phyloP scores from a whole-genome alignment of 371 early-diverging fungal genomes.

The Apophysomyces ossiformis region DNA sequence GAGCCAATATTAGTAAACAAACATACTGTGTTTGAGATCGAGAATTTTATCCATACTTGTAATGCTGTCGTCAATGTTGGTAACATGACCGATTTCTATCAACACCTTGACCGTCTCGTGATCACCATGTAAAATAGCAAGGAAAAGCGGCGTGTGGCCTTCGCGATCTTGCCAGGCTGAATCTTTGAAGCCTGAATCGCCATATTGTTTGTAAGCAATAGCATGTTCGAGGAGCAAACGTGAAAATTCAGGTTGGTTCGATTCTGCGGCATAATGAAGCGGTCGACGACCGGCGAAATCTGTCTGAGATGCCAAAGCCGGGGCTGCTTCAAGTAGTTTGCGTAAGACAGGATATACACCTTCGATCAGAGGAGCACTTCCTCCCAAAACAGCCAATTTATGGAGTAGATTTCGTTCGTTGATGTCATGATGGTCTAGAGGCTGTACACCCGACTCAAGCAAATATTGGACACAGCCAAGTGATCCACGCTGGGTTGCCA shows the following conservation, averaged over 20 bases:
- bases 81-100: constrained; percentile 59
- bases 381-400: constrained; percentile 54
- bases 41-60: constrained; percentile 25
- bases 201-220: constrained; percentile 45
- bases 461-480: constrained; percentile 53
- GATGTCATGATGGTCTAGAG: constrained; percentile 54
- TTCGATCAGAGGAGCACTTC: background rate
- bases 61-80: constrained; percentile 54
- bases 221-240: constrained; percentile 52
- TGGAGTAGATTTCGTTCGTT: constrained; percentile 73
- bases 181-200: constrained; percentile 42
- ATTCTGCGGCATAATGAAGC: constrained; percentile 72
- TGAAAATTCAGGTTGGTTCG: constrained; percentile 53
- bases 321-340: constrained; percentile 25
- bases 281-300: constrained; percentile 73
- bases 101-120: constrained; percentile 55
- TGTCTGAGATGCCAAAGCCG: constrained; percentile 29
- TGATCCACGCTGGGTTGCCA: constrained; percentile 56
- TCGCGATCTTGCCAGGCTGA: constrained; percentile 67
- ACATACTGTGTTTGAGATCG: constrained; percentile 1
- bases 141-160: constrained; percentile 72
- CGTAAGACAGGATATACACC: constrained; percentile 16
- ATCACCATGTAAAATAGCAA: constrained; percentile 68
- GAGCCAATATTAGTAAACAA: background rate
- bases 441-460: constrained; percentile 33